Evolutionary conservation across 371 early-diverging fungal genomes (phyloP).

Genomic region (Apophysomyces ossiformis): DNA sequence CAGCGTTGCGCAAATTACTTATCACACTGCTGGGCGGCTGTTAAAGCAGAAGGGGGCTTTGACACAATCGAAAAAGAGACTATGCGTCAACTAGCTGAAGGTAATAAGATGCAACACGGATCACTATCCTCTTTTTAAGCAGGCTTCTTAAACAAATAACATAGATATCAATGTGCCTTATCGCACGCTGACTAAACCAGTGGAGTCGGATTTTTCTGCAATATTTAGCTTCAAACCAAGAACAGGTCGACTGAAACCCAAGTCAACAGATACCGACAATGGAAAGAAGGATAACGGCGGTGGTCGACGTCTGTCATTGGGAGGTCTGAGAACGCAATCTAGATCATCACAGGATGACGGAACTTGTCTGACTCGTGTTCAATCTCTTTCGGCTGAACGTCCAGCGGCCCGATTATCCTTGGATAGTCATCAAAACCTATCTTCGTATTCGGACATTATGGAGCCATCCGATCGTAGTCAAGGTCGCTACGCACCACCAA

Average conservation of each 20-base stretch:
- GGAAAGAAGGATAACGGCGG: background rate
- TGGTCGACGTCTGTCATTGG: background rate
- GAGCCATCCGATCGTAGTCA: background rate
- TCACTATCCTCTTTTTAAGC: background rate
- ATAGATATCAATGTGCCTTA: slow-evolving; percentile 44
- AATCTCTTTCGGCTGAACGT: slow-evolving; percentile 27
- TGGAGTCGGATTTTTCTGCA: slow-evolving; percentile 34
- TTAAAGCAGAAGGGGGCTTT: slow-evolving; percentile 45
- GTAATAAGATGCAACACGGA: slow-evolving; percentile 15
- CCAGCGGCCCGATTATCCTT: slow-evolving; percentile 12
- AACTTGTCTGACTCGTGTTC: slow-evolving; percentile 27
- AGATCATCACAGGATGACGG: slow-evolving; percentile 10
- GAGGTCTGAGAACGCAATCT: background rate
- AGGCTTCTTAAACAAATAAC: background rate
- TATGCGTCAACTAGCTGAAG: slow-evolving; percentile 41
- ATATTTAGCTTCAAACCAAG: slow-evolving; percentile 34
- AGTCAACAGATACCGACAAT: background rate
- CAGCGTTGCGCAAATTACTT: slow-evolving; percentile 40
- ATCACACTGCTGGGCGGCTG: slow-evolving; percentile 26
- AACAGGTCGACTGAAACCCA: slow-evolving; percentile 9
- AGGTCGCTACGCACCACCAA: slow-evolving; percentile 9
- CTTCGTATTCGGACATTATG: slow-evolving; percentile 2
- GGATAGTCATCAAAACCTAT: slow-evolving; percentile 10
- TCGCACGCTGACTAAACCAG: slow-evolving; percentile 35
- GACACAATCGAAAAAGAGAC: slow-evolving; percentile 37